These are phyloP conservation scores for Cladosporium sp. DNA, from an alignment of 2,329 filamentous ascomycete species.

Conservation along the genomic window DNA sequence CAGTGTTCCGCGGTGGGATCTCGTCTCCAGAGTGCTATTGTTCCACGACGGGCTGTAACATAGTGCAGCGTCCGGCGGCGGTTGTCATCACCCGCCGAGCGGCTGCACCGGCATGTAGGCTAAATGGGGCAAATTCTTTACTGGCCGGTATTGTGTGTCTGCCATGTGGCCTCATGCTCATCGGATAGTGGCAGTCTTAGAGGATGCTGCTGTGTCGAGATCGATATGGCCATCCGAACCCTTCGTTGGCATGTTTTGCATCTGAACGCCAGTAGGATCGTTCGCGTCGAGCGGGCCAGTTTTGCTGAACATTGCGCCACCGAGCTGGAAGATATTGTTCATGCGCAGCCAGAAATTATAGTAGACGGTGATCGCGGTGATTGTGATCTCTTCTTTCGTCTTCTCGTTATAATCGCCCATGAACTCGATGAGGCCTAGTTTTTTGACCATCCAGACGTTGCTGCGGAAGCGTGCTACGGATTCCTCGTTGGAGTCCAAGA, in stretches of 20 bases:
- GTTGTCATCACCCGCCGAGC: no score
- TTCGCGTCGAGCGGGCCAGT: slow-evolving; percentile 3
- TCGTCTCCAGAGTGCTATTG: no score
- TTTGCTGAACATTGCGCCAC: slow-evolving; percentile 4
- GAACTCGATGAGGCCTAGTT: slow-evolving; percentile 13
- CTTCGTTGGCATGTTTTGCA: not conserved
- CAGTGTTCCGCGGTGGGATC: no score
- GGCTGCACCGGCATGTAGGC: no score
- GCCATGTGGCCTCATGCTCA: no score
- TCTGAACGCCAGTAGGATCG: not conserved
- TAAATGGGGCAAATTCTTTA: no score
- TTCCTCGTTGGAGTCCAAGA: slow-evolving; percentile 9
- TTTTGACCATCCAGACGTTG: slow-evolving; percentile 12
- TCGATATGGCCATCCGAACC: not conserved
- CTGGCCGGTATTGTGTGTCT: no score
- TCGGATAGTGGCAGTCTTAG: no score
- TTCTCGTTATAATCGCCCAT: slow-evolving; percentile 1
- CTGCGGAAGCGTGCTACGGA: slow-evolving; percentile 11
- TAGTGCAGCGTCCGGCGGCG: no score
- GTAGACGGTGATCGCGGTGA: slow-evolving; percentile 11
- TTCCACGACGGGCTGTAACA: no score
- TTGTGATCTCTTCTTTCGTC: slow-evolving; percentile 12
- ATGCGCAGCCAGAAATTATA: slow-evolving; percentile 7
- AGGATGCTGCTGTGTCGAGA: no score
- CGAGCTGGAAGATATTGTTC: slow-evolving; percentile 11